Evolutionary conservation across 169 alveolate genomes (phyloP), one percentile per base, ranked within the genome.

Genomic region (Plasmodium knowlesi): DNA sequence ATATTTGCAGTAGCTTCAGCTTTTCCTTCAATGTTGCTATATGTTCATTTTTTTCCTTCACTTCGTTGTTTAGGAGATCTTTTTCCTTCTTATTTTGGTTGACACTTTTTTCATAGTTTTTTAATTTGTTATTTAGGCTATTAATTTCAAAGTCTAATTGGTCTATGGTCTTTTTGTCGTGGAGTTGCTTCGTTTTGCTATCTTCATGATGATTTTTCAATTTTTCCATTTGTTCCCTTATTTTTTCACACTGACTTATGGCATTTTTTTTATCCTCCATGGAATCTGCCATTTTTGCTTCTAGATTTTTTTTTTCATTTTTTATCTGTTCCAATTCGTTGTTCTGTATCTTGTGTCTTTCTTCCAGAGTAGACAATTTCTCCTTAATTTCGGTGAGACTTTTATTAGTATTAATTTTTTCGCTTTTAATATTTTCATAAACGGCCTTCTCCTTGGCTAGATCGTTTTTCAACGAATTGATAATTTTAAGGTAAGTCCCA

Each of bases 41-140:
- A 79, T 97, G 98, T 86, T 98, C 97, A 83, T 96, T 96, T 95
- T 98, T 96, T 89, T 98, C 98, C 43, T 97, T 97, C 25, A 98
- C 95, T 92, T 98, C 97, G 12, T 98, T 97, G 25, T 98, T 97
- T 71, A 97, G 94, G 30, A 97, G 96, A 28, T 89, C 94, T 61
- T 79, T 89, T 67, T 89, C 94, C 82, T 79, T 89, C 72, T 89
- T 89, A 5, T 89, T 97, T 98, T 96, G 98, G 95, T 85, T 97
- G 10, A 97, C 96, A 90, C 97, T 97, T 84, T 97, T 97, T 85
- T 98, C 97, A 6, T 96, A 91, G 78, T 96, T 95, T 41, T 97
- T 97, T 34, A 97, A 94, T 85, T 97, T 97, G 82, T 88, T 94
- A 86, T 96, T 98, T 76, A 97, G 94, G 80, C 97, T 97, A 54